These are phyloP conservation scores for Cyclotella choctawhatcheeana DNA, from an alignment of 108 stramenopile species.

Conservation along the genomic window DNA sequence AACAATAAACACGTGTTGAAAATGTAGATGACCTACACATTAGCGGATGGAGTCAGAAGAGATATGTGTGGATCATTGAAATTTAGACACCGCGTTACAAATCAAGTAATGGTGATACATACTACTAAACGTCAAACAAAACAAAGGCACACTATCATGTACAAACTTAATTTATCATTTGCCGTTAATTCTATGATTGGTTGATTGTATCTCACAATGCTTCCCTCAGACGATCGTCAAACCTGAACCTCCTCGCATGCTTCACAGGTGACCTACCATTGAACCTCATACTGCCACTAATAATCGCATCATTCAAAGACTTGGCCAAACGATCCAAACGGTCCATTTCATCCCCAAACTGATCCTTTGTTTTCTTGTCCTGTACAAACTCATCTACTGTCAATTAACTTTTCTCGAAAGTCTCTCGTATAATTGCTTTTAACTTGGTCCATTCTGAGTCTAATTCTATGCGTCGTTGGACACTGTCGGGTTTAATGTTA, in stretches of 20 bases:
- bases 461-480: background rate
- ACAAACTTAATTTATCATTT: too few species aligned
- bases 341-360: background rate
- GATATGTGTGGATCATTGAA: too few species aligned
- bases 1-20: too few species aligned
- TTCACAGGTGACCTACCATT: slow-evolving; percentile 1
- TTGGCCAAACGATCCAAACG: background rate
- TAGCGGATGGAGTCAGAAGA: too few species aligned
- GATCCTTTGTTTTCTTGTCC: background rate
- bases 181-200: too few species aligned
- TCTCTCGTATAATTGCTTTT: background rate
- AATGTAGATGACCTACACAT: too few species aligned
- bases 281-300: slow-evolving; percentile 1
- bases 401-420: background rate
- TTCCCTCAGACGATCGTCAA: background rate
- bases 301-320: background rate
- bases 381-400: background rate
- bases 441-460: background rate
- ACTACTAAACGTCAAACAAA: too few species aligned
- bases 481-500: background rate
- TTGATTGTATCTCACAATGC: too few species aligned
- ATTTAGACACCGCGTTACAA: too few species aligned
- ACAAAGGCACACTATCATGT: too few species aligned
- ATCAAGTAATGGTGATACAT: too few species aligned
- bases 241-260: background rate